phyloP scores from a whole-genome alignment of 179 eudicot species.

The Heliamphora pulchella region DNA sequence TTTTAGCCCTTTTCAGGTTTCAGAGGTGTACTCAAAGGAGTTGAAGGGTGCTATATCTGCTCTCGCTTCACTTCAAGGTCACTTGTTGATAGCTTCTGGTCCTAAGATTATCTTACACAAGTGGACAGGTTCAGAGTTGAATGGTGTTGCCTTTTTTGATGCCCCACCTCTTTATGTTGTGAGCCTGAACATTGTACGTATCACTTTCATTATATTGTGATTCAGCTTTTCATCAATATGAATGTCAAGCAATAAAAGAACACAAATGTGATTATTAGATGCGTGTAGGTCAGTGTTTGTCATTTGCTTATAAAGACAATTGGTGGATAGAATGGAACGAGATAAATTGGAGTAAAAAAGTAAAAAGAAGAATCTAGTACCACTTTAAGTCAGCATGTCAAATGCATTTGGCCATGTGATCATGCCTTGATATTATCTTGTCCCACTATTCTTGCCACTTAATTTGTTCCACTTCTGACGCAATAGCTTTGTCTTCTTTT shows the following conservation, averaged over 20 bases:
- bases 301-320: slow-evolving; percentile 6
- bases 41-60: slow-evolving; percentile 98
- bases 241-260: not conserved
- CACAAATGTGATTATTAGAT: not conserved
- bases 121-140: slow-evolving; percentile 94
- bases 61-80: slow-evolving; percentile 92
- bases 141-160: slow-evolving; percentile 86
- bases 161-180: slow-evolving; percentile 95
- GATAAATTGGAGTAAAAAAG: not conserved
- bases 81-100: slow-evolving; percentile 89
- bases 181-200: slow-evolving; percentile 89
- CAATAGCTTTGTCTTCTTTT: not conserved
- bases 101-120: slow-evolving; percentile 92
- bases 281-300: not conserved
- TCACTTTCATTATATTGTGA: slow-evolving; percentile 5
- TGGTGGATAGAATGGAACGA: not conserved
- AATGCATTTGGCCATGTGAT: not conserved
- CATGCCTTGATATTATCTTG: not conserved
- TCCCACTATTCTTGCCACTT: not conserved
- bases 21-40: slow-evolving; percentile 85
- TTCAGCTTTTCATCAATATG: slow-evolving; percentile 2
- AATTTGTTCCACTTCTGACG: not conserved
- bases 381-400: not conserved
- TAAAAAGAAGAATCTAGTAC: not conserved
- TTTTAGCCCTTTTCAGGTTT: slow-evolving; percentile 41